Conservation (phyloP, 2,329 filamentous ascomycete species). For the Epichloe uncinata region DNA sequence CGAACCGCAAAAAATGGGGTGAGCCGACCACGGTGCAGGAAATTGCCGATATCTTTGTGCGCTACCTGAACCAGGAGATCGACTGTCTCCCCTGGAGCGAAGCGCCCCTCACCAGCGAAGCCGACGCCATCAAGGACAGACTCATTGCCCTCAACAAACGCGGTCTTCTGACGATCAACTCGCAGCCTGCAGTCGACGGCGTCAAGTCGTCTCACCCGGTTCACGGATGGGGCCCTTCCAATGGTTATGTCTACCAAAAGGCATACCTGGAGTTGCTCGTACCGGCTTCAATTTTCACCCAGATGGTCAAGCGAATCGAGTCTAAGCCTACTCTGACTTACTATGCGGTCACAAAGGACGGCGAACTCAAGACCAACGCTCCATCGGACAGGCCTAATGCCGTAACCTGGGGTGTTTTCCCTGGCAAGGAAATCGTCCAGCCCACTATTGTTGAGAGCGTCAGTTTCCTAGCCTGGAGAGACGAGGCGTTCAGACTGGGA, state of each 20-base stretch:
- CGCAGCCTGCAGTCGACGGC: conserved; percentile 87
- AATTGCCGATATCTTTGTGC: conserved; percentile 69
- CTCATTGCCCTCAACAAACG: conserved; percentile 73
- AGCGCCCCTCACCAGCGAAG: conserved; percentile 69
- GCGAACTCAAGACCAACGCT: conserved; percentile 73
- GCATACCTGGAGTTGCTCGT: conserved; percentile 89
- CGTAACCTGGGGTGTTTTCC: conserved; percentile 98
- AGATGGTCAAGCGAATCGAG: conserved; percentile 67
- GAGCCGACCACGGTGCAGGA: conserved; percentile 69
- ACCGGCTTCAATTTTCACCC: conserved; percentile 62
- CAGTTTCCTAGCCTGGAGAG: conserved; percentile 96
- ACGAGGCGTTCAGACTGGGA: conserved; percentile 88
- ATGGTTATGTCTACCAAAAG: conserved; percentile 97
- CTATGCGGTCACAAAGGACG: conserved; percentile 79
- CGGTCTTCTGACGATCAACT: conserved; percentile 91
- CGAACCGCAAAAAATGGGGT: conserved; percentile 92
- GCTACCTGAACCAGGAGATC: conserved; percentile 69
- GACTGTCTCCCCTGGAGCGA: conserved; percentile 91
- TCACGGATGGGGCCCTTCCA: conserved; percentile 87
- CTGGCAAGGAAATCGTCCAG: conserved; percentile 98
- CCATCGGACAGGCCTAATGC: conserved; percentile 82
- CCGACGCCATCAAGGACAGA: conserved; percentile 61
- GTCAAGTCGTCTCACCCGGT: conserved; percentile 76
- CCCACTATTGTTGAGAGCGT: conserved; percentile 98
- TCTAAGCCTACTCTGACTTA: conserved; percentile 75